Base-by-base conservation (phyloP, 148 eudicot genomes). In the Oxyria digyna region DNA sequence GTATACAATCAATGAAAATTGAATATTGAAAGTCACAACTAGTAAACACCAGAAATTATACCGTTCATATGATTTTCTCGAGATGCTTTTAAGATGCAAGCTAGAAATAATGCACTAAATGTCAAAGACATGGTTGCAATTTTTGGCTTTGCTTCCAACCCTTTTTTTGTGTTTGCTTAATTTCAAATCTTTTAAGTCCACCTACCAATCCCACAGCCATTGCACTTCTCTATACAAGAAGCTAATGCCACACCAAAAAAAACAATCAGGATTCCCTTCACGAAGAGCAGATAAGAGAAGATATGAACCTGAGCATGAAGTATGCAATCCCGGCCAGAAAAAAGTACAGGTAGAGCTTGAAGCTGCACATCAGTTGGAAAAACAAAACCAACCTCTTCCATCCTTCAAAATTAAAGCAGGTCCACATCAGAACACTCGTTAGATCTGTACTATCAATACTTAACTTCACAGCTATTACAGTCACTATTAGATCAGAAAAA, bases 221-320 rank as follows among this genome's bases (percentile, higher is more conserved):
- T 55, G 33, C 35, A 55, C 6, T 13, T 11, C 63, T 33, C n/a
- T 33, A 13, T 55, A 14, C 63, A 32, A 55, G 23, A 17, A 24
- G 27, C 27, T 21, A 23, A 55, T 55, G 63, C 33, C 31, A 55
- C 33, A 27, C 1, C 26, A 27, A 17, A 55, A 13, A 27, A 17
- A 23, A 4, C 24, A 48, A 55, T n/a, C 33, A 11, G 27, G 63
- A 31, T 31, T 59, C 65, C 6, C 65, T 18, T 24, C 15, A 29
- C 31, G 38, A 59, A 59, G 31, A 40, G 50, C 40, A 70, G 43
- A 21, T 41, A 37, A 69, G 42, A 33, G 48, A 38, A 70, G 45
- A 72, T 62, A 81, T 57, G 67, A 71, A 94, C 99, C 99, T 88
- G 99, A 69, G 99, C 92, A 73, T 94, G 99, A 74, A 94, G 82